Evolutionary conservation across 257 asterid species (phyloP), one percentile per base, ranked within the genome.

Genomic region (Scutellaria minor): DNA sequence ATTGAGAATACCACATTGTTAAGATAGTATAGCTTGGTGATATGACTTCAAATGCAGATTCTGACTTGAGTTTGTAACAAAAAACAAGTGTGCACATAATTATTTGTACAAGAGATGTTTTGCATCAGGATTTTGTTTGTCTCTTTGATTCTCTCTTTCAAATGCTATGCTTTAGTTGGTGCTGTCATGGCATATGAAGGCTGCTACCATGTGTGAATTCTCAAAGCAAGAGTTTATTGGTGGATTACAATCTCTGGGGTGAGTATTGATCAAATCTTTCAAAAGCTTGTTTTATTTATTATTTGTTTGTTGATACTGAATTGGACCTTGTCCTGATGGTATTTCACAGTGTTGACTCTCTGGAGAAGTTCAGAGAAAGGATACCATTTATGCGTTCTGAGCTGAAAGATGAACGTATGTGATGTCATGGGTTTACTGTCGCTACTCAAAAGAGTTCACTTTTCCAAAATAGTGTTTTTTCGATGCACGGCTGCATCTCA

Each of bases 121-220:
- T 59, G 31, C 48, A 12, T 46, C 31, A 40, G 56, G 31, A 27
- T 75, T 58, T 15, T 66, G n/a, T 18, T 57, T 51, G 22, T 79
- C 14, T 55, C 68, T n/a, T 35, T 39, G 5, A 46, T 68, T 27
- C 66, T 39, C 18, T 39, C 39, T 53, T 78, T 22, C 8, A 37
- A 58, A 22, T 77, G 68, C 37, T 70, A 37, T 71, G 61, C 39
- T 55, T 45, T 77, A 86, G 91, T 77, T 84, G 81, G 86, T 82
- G 69, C 67, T 84, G 63, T 84, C 89, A 35, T 84, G 89, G 89
- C 98, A 93, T 80, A 93, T 93, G 97, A 90, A 89, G 82, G 98
- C 98, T 79, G 97, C 97, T 51, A 93, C 98, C 14, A 93, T 93
- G 98, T 93, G 98, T 81, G 98, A 93, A 85, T 93, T 90, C 81